phyloP scores from a whole-genome alignment of 768 basidiomycete genomes.

The Krasilnikovozyma curviuscula region DNA sequence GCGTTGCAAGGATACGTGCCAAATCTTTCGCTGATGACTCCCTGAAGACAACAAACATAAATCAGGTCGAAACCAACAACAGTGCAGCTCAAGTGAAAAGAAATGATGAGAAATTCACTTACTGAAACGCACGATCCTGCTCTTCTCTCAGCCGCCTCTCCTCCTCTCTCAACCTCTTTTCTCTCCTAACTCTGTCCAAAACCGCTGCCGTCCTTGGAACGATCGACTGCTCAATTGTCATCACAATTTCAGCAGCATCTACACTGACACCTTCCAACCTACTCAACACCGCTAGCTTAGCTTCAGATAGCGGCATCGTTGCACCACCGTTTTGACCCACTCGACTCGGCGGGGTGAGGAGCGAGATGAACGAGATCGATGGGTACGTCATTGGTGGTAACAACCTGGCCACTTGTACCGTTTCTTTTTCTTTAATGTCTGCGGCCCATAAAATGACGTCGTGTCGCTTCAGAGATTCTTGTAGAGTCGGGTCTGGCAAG shows the following conservation, averaged over 20 bases:
- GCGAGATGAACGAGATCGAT: conserved; percentile 73
- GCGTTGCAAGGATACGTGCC: conserved; percentile 40
- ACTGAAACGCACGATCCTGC: conserved; percentile 64
- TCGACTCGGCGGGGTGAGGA: conserved; percentile 36
- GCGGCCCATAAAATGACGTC: conserved; percentile 78
- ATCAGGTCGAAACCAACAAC: no score
- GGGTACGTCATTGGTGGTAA: conserved; percentile 80
- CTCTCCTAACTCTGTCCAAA: conserved; percentile 41
- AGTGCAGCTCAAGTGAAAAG: no score
- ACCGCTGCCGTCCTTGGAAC: conserved; percentile 64
- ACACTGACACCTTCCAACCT: conserved; percentile 61
- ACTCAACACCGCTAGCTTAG: conserved; percentile 56
- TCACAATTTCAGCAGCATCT: conserved; percentile 40
- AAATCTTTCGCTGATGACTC: conserved; percentile 47
- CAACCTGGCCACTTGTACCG: conserved; percentile 40
- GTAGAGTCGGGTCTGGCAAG: conserved; percentile 51
- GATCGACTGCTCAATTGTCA: conserved; percentile 50
- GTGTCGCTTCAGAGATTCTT: conserved; percentile 50
- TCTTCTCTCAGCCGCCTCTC: conserved; percentile 48
- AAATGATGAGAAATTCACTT: no score
- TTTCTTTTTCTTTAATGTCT: conserved; percentile 62
- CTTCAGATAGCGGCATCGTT: no score
- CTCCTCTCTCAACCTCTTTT: conserved; percentile 26
- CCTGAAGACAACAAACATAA: no score
- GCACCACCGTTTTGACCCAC: no score